A percentile compares a stretch with the other conserved stretches of the same genome.
Conservation (phyloP, 345 rosid species). For the Lumnitzera littorea region DNA sequence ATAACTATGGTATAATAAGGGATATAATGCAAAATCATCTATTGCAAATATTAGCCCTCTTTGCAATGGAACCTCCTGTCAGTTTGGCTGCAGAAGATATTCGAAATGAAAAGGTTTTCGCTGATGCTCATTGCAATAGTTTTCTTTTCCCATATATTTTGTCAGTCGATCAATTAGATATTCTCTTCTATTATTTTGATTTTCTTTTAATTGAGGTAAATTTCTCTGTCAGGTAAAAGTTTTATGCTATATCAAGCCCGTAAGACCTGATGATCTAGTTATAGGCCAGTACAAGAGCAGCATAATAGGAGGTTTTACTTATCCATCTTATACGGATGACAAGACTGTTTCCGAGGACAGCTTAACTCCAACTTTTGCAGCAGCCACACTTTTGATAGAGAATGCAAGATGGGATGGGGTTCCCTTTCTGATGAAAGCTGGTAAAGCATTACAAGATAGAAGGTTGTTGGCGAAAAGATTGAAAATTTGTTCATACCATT, state of each 20-base stretch:
- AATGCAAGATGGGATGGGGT: slow-evolving; percentile 99
- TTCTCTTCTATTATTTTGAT: slow-evolving; percentile 1
- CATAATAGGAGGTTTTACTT: slow-evolving; percentile 63
- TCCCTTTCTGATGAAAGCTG: slow-evolving; percentile 97
- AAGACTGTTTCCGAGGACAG: slow-evolving; percentile 83
- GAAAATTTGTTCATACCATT: background rate
- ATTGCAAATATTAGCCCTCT: slow-evolving; percentile 94
- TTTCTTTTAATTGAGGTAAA: slow-evolving; percentile 2
- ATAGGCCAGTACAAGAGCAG: slow-evolving; percentile 95
- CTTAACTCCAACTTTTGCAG: slow-evolving; percentile 94
- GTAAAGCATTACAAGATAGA: slow-evolving; percentile 81
- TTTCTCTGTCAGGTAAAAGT: slow-evolving; percentile 69
- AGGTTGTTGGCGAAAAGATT: slow-evolving; percentile 24
- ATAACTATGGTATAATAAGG: slow-evolving; percentile 88
- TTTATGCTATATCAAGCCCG: slow-evolving; percentile 85
- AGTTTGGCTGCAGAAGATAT: slow-evolving; percentile 98
- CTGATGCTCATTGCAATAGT: too few relatives aligned
- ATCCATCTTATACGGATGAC: slow-evolving; percentile 86
- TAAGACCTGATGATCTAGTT: slow-evolving; percentile 68
- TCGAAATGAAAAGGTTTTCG: slow-evolving; percentile 74
- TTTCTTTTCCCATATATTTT: too few relatives aligned
- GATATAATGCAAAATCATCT: slow-evolving; percentile 99
- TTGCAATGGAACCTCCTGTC: slow-evolving; percentile 99
- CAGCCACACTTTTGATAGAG: slow-evolving; percentile 94
- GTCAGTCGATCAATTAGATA: too few relatives aligned